Evolutionary conservation across 2,329 filamentous ascomycete species (phyloP).

Genomic region (Alternaria angustiovoidea): DNA sequence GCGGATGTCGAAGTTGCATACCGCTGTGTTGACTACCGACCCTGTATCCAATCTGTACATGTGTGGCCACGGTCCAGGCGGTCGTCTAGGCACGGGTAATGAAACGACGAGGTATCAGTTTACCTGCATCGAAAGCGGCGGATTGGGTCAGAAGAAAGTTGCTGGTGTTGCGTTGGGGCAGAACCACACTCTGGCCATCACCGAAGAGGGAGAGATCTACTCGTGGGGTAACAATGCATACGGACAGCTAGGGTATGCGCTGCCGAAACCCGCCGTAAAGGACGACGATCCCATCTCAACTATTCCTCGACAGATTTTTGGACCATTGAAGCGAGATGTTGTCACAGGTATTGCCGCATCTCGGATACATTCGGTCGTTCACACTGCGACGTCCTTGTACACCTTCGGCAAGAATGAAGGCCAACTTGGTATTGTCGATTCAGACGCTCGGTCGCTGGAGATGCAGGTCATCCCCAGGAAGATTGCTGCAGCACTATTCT

Average conservation of each 20-base stretch:
- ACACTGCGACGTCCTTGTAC: conserved; percentile 81
- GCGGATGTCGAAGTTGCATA: conserved; percentile 89
- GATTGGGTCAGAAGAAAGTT: conserved; percentile 76
- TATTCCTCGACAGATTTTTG: conserved; percentile 87
- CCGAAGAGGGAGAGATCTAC: conserved; percentile 87
- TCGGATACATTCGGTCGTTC: conserved; percentile 87
- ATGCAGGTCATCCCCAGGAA: conserved; percentile 83
- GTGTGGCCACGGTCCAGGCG: conserved; percentile 89
- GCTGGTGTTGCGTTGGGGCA: conserved; percentile 84
- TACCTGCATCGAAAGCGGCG: conserved; percentile 78
- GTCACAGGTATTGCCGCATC: conserved; percentile 88
- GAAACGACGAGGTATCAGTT: conserved; percentile 91
- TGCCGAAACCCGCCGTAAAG: conserved; percentile 71
- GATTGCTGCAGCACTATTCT: conserved; percentile 85
- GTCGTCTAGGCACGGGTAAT: conserved; percentile 86
- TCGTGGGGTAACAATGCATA: conserved; percentile 91
- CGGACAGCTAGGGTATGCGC: conserved; percentile 84
- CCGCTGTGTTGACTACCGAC: conserved; percentile 85
- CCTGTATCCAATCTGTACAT: conserved; percentile 90
- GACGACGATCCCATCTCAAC: conserved; percentile 87
- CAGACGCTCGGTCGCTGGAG: conserved; percentile 89
- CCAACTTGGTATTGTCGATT: conserved; percentile 92
- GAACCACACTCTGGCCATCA: conserved; percentile 87
- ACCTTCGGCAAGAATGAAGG: conserved; percentile 97
- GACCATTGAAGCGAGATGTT: conserved; percentile 84